A percentile compares a stretch with the other conserved stretches of the same genome.
phyloP scores from a whole-genome alignment of 2,329 filamentous ascomycete genomes.

The Aspergillus brasiliensis region DNA sequence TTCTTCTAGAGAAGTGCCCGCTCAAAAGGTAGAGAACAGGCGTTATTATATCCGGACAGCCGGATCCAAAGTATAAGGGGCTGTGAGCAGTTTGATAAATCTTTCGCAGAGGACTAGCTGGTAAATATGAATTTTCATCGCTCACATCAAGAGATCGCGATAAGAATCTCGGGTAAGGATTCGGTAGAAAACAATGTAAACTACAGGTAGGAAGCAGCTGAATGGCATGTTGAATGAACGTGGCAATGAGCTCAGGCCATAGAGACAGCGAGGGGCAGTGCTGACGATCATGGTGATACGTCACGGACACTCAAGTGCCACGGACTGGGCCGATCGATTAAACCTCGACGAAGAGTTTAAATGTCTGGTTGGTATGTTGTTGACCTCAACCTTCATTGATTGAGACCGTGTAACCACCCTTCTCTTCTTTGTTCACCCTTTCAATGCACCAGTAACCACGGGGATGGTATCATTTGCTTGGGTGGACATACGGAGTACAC shows the following conservation, averaged over 20 bases:
- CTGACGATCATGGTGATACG: conserved; percentile 1
- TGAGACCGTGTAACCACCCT: background rate
- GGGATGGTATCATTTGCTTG: background rate
- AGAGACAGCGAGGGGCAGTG: background rate
- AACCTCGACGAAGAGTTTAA: background rate
- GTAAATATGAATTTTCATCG: no score
- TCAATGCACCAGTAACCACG: background rate
- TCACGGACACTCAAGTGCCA: background rate
- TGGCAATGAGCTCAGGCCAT: background rate
- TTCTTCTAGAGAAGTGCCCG: no score
- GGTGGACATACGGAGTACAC: background rate
- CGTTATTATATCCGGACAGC: no score
- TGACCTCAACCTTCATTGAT: background rate
- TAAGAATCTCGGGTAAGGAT: background rate
- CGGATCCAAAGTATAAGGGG: no score
- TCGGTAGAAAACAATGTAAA: background rate
- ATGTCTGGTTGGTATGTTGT: background rate
- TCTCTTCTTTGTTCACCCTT: background rate
- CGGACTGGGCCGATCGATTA: background rate
- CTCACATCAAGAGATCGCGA: no score
- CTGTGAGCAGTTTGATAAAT: no score
- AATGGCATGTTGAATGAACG: background rate
- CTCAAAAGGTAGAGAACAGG: no score
- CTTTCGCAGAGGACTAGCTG: no score
- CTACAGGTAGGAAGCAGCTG: background rate